phyloP scores from a whole-genome alignment of 805 yeast genomes.

The Spathaspora sp. region DNA sequence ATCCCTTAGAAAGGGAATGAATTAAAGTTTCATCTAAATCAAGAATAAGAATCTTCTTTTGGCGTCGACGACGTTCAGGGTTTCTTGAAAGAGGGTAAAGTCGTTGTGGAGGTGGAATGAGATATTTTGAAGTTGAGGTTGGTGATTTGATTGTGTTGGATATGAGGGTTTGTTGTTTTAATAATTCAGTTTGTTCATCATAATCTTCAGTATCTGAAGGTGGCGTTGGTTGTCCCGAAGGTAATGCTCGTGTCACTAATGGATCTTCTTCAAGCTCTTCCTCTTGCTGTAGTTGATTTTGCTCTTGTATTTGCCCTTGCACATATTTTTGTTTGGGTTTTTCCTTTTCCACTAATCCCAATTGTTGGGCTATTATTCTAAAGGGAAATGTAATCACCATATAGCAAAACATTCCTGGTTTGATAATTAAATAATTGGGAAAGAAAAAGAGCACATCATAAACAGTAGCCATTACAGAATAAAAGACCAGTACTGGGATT shows the following conservation, averaged over 20 bases:
- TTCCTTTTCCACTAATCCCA: not conserved
- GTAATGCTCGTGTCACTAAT: slow-evolving; percentile 3
- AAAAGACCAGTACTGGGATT: not conserved
- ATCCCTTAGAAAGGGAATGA: slow-evolving; percentile 77
- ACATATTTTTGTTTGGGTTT: not conserved
- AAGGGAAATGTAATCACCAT: slow-evolving; percentile 56
- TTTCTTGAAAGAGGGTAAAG: slow-evolving; percentile 38
- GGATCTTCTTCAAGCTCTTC: slow-evolving; percentile 3
- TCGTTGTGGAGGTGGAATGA: slow-evolving; percentile 45
- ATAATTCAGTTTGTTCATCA: slow-evolving; percentile 31
- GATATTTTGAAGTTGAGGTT: slow-evolving; percentile 36
- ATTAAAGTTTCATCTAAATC: slow-evolving; percentile 94
- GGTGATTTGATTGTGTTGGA: slow-evolving; percentile 41
- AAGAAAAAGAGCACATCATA: slow-evolving; percentile 9
- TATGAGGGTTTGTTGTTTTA: slow-evolving; percentile 38
- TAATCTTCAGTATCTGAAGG: slow-evolving; percentile 1
- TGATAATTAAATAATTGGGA: slow-evolving; percentile 41
- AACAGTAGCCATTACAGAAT: not conserved
- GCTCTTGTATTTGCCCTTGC: not conserved
- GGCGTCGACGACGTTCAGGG: slow-evolving; percentile 27
- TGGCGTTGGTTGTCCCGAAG: not conserved
- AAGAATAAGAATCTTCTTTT: slow-evolving; percentile 68
- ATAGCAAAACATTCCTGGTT: slow-evolving; percentile 51
- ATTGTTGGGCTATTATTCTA: slow-evolving; percentile 16
- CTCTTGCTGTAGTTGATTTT: not conserved